Conservation (phyloP, 768 basidiomycete genomes). For the Xanthoconium purpureum region DNA sequence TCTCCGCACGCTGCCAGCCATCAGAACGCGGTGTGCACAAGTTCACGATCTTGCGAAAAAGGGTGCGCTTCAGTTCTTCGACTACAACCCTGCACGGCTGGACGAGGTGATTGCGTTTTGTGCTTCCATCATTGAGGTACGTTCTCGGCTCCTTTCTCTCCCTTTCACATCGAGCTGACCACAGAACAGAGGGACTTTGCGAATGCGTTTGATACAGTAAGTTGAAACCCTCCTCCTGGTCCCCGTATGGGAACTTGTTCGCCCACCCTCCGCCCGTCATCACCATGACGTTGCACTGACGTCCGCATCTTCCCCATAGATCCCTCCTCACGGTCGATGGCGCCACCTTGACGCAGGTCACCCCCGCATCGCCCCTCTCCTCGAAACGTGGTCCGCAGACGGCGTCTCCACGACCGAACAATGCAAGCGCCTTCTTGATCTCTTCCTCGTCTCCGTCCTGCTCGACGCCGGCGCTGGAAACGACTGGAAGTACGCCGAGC, state of each 20-base stretch:
- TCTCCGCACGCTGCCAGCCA: constrained; percentile 83
- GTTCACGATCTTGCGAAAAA: constrained; percentile 76
- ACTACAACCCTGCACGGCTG: constrained; percentile 79
- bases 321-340: constrained; percentile 88
- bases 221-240: constrained; percentile 18
- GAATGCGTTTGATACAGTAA: constrained; percentile 57
- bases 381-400: constrained; percentile 51
- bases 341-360: constrained; percentile 75
- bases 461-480: constrained; percentile 94
- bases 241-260: neutral
- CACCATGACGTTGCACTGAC: constrained; percentile 3
- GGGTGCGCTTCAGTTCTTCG: constrained; percentile 80
- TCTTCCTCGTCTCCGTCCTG: constrained; percentile 87
- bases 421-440: constrained; percentile 76
- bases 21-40: constrained; percentile 76
- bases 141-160: constrained; percentile 7
- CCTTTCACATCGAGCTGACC: neutral
- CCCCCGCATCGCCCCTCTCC: constrained; percentile 59
- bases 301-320: constrained; percentile 41
- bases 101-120: constrained; percentile 69
- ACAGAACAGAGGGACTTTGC: constrained; percentile 75
- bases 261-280: constrained; percentile 8
- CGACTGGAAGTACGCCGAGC: constrained; percentile 73
- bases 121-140: constrained; percentile 72
- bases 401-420: constrained; percentile 51